phyloP scores from a whole-genome alignment of 1,139 yeast species.

The Geotrichum aggregatum region DNA sequence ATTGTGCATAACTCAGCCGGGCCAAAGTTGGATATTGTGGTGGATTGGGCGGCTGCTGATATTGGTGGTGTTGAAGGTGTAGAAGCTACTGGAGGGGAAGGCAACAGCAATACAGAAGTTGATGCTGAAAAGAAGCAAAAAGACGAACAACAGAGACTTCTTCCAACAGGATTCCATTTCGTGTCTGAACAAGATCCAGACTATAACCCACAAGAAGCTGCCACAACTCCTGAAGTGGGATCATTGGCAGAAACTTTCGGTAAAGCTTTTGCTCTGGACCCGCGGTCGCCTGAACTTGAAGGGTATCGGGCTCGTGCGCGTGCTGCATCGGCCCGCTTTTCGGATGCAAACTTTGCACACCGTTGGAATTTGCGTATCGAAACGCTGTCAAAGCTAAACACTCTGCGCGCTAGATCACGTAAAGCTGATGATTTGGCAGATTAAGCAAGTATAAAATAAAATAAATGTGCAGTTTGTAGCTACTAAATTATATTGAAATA shows the following conservation, averaged over 20 bases:
- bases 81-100: too few species aligned
- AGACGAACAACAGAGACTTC: slow-evolving; percentile 25
- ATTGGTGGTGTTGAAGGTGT: too few species aligned
- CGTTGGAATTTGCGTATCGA: slow-evolving; percentile 51
- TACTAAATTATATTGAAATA: not conserved
- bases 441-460: not conserved
- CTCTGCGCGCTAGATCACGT: slow-evolving; percentile 38
- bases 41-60: slow-evolving; percentile 37
- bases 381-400: slow-evolving; percentile 42
- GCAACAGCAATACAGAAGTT: not conserved
- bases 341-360: slow-evolving; percentile 57
- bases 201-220: slow-evolving; percentile 16
- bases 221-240: slow-evolving; percentile 35
- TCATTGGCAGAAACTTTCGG: slow-evolving; percentile 47
- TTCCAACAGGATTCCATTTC: slow-evolving; percentile 68
- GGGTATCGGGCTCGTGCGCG: slow-evolving; percentile 52
- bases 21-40: slow-evolving; percentile 81
- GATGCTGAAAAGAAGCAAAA: slow-evolving; percentile 38
- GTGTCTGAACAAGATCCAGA: slow-evolving; percentile 62
- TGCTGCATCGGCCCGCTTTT: slow-evolving; percentile 57
- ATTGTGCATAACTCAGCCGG: slow-evolving; percentile 94
- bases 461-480: not conserved
- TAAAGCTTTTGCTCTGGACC: slow-evolving; percentile 41
- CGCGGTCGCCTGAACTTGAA: slow-evolving; percentile 38
- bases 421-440: slow-evolving; percentile 5